Base-by-base conservation (phyloP, 2,329 filamentous ascomycete species). In the Diaporthe citri region DNA sequence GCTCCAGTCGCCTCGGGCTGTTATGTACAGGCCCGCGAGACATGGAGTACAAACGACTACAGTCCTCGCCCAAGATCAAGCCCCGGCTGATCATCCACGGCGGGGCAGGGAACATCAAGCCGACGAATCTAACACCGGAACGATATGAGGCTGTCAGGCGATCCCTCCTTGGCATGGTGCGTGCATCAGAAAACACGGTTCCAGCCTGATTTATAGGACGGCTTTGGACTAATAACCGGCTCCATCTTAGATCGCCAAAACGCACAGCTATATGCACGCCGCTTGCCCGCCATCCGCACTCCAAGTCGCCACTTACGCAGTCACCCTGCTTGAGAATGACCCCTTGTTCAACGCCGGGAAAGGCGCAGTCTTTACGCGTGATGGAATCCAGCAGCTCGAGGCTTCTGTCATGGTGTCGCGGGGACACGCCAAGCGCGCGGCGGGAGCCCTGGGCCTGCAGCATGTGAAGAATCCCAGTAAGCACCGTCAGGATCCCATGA, bases 301-400 rank as follows among this genome's bases (percentile, higher is more conserved):
- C 20, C 92, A 95, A 73, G 90, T 92, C 0, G 95, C 94, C 2
- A 93, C 93, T 2, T 90, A 93, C 82, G 95, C 95, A 59, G 95
- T 97, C 15, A 86, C 87, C 1, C 88, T 93, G 36, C 90, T 98
- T 22, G 95, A 98, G 84, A 88, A 97, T 80, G 91, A 95, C 80
- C 89, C 93, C 2, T 89, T 97, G 6, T 97, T 97, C 88, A 98
- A 98, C 85, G 92, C 92, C 74, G 95, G 92, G 10, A 92, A 92
- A 79, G 96, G 96, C 71, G 94, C 95, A 69, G 95, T 97, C 28
- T 98, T 97, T 83, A 97, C 95, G 0, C 91, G 92, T 69, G 92
- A 93, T 78, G 96, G 95, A 25, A 89, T 92, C 77, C 95, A 96
- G 82, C 94, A 98, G 85, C 91, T 97, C 76, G 95, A 98, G 84